Evolutionary conservation across 2,329 filamentous ascomycete species (phyloP).

Genomic region (Diplocarpon rosae): DNA sequence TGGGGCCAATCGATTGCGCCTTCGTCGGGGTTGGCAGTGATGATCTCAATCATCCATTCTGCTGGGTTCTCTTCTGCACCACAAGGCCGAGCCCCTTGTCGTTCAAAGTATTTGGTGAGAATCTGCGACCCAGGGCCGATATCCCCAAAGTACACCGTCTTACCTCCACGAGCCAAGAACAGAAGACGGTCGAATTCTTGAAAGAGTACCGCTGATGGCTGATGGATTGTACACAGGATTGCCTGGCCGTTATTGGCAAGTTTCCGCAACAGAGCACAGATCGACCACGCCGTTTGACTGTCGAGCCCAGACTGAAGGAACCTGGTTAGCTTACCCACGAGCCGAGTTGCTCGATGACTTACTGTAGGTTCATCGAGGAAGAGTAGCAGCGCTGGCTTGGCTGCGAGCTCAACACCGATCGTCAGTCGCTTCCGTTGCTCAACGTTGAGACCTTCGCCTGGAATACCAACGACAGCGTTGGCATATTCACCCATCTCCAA

Average conservation of each 20-base stretch:
- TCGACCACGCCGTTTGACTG: conserved; percentile 85
- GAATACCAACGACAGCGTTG: conserved; percentile 81
- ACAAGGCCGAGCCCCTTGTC: conserved; percentile 53
- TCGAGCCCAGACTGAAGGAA: conserved; percentile 60
- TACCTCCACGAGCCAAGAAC: conserved; percentile 42
- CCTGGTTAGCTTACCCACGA: too few relatives aligned
- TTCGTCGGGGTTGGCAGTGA: conserved; percentile 47
- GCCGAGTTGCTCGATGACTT: too few relatives aligned
- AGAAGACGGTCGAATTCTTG: conserved; percentile 75
- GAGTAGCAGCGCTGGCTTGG: conserved; percentile 75
- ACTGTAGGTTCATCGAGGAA: conserved; percentile 87
- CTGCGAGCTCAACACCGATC: conserved; percentile 85
- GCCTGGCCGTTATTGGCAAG: conserved; percentile 79
- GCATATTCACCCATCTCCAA: conserved; percentile 84
- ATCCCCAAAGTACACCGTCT: conserved; percentile 37
- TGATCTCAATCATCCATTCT: conserved; percentile 62
- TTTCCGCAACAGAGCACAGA: conserved; percentile 79
- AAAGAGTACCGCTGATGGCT: conserved; percentile 87
- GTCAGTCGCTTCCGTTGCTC: conserved; percentile 67
- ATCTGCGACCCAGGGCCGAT: conserved; percentile 59
- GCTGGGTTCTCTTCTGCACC: conserved; percentile 62
- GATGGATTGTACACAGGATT: conserved; percentile 89
- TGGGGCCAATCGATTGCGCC: conserved; percentile 50
- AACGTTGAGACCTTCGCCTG: conserved; percentile 61
- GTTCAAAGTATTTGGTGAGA: conserved; percentile 64